Conservation (phyloP, 2,329 filamentous ascomycete species). For the Drechslerella stenobrocha region DNA sequence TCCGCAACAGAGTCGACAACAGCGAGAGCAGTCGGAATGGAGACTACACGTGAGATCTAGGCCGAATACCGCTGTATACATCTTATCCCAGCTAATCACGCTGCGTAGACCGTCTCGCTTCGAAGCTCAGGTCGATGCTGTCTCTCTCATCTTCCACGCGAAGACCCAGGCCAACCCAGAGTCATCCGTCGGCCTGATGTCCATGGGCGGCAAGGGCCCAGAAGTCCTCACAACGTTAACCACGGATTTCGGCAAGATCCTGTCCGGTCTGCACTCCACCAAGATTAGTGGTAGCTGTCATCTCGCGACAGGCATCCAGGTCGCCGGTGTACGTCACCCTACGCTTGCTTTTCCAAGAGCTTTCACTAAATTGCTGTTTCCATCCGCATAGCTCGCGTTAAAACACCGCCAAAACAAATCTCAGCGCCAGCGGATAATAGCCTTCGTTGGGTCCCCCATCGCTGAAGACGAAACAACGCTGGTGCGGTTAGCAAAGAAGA, state of each 20-base stretch:
- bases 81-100: slow-evolving; percentile 20
- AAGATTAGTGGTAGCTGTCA: slow-evolving; percentile 90
- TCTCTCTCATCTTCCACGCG: slow-evolving; percentile 91
- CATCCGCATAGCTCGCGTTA: slow-evolving; percentile 72
- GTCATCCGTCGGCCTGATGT: slow-evolving; percentile 96
- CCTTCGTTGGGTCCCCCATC: slow-evolving; percentile 92
- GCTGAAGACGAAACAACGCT: slow-evolving; percentile 86
- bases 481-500: slow-evolving; percentile 87
- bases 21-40: slow-evolving; percentile 98
- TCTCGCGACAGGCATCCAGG: slow-evolving; percentile 90
- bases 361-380: too few relatives aligned
- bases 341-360: not conserved
- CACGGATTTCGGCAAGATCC: slow-evolving; percentile 91
- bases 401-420: slow-evolving; percentile 98
- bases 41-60: slow-evolving; percentile 68
- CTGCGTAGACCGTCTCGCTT: slow-evolving; percentile 77
- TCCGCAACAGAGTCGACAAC: slow-evolving; percentile 77
- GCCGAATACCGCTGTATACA: slow-evolving; percentile 1
- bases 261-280: slow-evolving; percentile 87
- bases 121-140: slow-evolving; percentile 93
- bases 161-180: slow-evolving; percentile 96
- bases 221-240: slow-evolving; percentile 96
- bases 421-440: slow-evolving; percentile 93
- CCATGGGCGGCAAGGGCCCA: slow-evolving; percentile 96
- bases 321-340: slow-evolving; percentile 73